Conservation (phyloP, 2,329 filamentous ascomycete species). For the Didymella glomerata region DNA sequence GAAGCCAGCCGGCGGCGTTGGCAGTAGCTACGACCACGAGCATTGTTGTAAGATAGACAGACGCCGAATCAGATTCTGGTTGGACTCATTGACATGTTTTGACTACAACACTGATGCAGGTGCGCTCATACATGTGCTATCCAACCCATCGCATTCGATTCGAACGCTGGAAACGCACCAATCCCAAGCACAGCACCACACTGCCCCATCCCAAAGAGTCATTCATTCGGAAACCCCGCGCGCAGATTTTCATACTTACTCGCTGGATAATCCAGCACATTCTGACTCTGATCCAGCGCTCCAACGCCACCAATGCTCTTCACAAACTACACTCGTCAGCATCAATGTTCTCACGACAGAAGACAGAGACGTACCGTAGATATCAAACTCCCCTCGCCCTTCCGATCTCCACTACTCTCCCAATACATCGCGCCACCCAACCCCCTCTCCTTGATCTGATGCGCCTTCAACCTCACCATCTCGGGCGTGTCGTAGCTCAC, state of each 20-base stretch:
- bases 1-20: not conserved
- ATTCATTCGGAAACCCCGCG: slow-evolving; percentile 33
- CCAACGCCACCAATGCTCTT: slow-evolving; percentile 64
- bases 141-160: not conserved
- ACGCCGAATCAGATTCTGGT: not conserved
- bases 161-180: not conserved
- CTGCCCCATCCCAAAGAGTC: not conserved
- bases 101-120: not conserved
- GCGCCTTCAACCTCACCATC: slow-evolving; percentile 41
- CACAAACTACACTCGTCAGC: slow-evolving; percentile 51
- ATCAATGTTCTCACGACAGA: too few relatives aligned
- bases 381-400: slow-evolving; percentile 43
- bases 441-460: slow-evolving; percentile 35
- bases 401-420: slow-evolving; percentile 48
- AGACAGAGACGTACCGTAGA: slow-evolving; percentile 36
- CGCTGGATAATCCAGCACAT: slow-evolving; percentile 70
- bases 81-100: not conserved
- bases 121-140: not conserved
- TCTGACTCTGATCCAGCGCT: slow-evolving; percentile 62
- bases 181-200: not conserved
- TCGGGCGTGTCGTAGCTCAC: slow-evolving; percentile 48
- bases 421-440: slow-evolving; percentile 53
- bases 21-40: not conserved
- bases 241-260: slow-evolving; percentile 75
- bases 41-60: not conserved